These are phyloP conservation scores for Starmerella powellii DNA, from an alignment of 805 yeast species.

Conservation along the genomic window DNA sequence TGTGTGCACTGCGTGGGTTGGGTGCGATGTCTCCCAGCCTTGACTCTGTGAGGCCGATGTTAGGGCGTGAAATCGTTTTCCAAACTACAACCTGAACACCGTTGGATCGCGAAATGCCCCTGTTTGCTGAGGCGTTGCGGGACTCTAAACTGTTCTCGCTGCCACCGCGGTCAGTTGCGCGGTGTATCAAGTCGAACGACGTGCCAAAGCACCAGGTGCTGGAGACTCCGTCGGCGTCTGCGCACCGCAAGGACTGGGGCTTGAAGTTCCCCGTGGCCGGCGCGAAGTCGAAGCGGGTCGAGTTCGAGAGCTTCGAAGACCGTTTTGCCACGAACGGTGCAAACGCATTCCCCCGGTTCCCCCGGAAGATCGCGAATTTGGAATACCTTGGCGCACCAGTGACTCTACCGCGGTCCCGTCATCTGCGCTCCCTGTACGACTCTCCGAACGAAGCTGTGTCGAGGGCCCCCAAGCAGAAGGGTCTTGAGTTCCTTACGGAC, in stretches of 20 bases:
- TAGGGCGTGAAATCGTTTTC: no score
- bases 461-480: constrained; percentile 12
- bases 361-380: constrained; percentile 25
- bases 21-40: no score
- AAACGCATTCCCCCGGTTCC: constrained; percentile 22
- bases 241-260: constrained; percentile 31
- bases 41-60: no score
- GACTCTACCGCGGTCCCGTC: constrained; percentile 13
- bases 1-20: no score
- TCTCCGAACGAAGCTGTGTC: constrained; percentile 5
- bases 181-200: constrained; percentile 10
- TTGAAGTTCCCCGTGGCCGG: constrained; percentile 25
- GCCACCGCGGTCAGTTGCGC: constrained; percentile 19
- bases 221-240: constrained; percentile 27
- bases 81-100: no score
- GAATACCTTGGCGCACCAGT: constrained; percentile 26
- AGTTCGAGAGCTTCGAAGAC: constrained; percentile 24
- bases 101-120: constrained; percentile 8
- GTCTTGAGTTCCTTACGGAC: constrained; percentile 16
- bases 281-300: constrained; percentile 23
- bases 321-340: constrained; percentile 25
- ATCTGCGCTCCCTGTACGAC: constrained; percentile 17
- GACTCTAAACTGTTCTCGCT: constrained; percentile 24
- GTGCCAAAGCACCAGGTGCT: constrained; percentile 27
- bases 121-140: constrained; percentile 20